Evolutionary conservation across 2,329 filamentous ascomycete genomes (phyloP), one percentile per base, ranked within the genome.

Genomic region (Penicillium sp.): DNA sequence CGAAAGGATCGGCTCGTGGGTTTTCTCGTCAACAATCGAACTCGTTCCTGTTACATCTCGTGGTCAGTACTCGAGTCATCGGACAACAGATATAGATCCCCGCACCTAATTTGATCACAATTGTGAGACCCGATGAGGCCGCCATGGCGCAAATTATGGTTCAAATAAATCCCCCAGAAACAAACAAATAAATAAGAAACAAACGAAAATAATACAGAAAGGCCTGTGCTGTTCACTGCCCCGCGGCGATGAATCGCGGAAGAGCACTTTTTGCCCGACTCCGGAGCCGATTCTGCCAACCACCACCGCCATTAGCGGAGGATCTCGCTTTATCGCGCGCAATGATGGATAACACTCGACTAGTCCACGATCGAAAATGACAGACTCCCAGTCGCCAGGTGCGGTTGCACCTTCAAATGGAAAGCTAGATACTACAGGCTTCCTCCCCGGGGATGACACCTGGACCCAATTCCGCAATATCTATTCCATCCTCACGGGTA

Each of bases 11-110:
- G 94, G 94, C 72, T 97, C 91, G 77, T 96, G 94, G 23, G 91
- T 96, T 72, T 88, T 89, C 75, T 99, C 94, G 77, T 97, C 91
- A 64, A 99, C 93, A 66, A 99, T 97, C n/a, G 94, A 97, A 76
- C 92, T 97, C 47, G 94, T 97, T 68, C 94, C 94, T 99, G 66
- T 60, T 58, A 49, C 41, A 62, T 57, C 2, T 63, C 49, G n/a
- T 21, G 15, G 58, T 70, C 58, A 67, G 59, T 59, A 56, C 27
- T 49, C 48, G 38, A 49, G 15, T 48, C 39, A 21, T 56, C 49
- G 63, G 43, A 42, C 19, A n/a, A 10, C 39, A 56, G 48, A 52
- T 62, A 60, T 60, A 63, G 64, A 57, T 63, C 66, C 65, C 66
- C 70, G 68, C 69, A 76, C 74, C 74, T 59, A 76, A 57, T 63